Base-by-base conservation (phyloP, 1,139 yeast genomes). In the Nadsonia starkeyi-henricii region DNA sequence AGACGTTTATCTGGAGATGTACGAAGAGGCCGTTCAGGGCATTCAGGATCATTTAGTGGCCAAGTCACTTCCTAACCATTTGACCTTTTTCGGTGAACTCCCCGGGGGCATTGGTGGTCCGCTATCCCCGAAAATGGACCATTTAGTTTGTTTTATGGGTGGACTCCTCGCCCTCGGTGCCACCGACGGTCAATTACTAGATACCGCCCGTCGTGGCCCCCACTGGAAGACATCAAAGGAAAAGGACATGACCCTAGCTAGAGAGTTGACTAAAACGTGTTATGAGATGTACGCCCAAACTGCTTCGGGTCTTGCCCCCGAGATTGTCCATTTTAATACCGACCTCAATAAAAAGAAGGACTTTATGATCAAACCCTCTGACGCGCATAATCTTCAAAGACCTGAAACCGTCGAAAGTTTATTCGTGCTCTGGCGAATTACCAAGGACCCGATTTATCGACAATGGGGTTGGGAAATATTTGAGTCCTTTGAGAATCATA, bases 321-420 rank as follows among this genome's bases (percentile, higher is more conserved):
- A 88, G 62, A 86, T 85, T 62, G 96, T 77, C 18, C 83, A 81
- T 2, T 89, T 89, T 70, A 82, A 82, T n/a, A n/a, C n/a, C 63
- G 69, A 66, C 2, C 63, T 64, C 57, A 44, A n/a, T n/a, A n/a
- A n/a, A 12, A 58, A 62, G 17, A 62, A 62, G 33, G 95, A 85
- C 61, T 85, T 86, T 63, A 63, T 58, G 54, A 81, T 86, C 57
- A 84, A 85, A 60, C 79, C 78, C 4, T 63, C 68, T 23, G 96
- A 89, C 61, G 75, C 73, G 50, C 96, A 88, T 63, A 85, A 85
- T 62, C 68, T 88, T 54, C 96, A 88, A 67, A 76, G 96, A 56
- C 96, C 97, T 1, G 97, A 89, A 63, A 85, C 96, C 0, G 95
- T 88, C 2, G 97, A 89, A 64, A 82, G 95, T 1, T 71, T 89